Percentiles rank a stretch among this genome's conserved stretches.
Conservation (phyloP, 73 alveolate species). For the Uronychia binucleata region DNA sequence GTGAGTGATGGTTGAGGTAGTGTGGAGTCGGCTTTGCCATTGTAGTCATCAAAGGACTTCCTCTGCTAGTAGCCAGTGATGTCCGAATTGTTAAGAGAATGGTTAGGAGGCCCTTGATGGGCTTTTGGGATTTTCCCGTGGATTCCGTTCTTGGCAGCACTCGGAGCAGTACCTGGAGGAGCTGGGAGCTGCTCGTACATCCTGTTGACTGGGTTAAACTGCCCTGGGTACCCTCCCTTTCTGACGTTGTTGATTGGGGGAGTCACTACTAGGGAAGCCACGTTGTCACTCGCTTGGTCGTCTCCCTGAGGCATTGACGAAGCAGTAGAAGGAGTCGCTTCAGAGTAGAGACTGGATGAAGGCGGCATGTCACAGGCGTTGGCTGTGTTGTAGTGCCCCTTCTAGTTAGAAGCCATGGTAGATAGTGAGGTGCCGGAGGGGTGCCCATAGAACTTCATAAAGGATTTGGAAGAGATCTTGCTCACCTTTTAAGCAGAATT, state of each 20-base stretch:
- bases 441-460: background rate
- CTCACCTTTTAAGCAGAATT: background rate
- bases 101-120: too few relatives aligned
- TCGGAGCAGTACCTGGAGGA: too few relatives aligned
- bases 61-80: too few relatives aligned
- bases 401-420: background rate
- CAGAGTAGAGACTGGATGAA: background rate
- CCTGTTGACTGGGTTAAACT: too few relatives aligned
- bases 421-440: background rate
- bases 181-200: too few relatives aligned
- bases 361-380: background rate
- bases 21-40: too few relatives aligned
- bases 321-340: background rate
- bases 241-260: background rate
- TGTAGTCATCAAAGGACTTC: too few relatives aligned
- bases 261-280: background rate
- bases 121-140: too few relatives aligned
- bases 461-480: background rate
- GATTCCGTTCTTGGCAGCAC: too few relatives aligned
- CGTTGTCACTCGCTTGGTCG: background rate
- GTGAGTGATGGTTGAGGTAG: too few relatives aligned
- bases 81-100: too few relatives aligned
- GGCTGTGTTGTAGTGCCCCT: background rate
- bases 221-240: too few relatives aligned
- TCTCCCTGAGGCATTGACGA: background rate